Percentiles rank a stretch among this genome's conserved stretches.
Evolutionary conservation across 108 stramenopile species (phyloP).

Genomic region (Tribonema minus): DNA sequence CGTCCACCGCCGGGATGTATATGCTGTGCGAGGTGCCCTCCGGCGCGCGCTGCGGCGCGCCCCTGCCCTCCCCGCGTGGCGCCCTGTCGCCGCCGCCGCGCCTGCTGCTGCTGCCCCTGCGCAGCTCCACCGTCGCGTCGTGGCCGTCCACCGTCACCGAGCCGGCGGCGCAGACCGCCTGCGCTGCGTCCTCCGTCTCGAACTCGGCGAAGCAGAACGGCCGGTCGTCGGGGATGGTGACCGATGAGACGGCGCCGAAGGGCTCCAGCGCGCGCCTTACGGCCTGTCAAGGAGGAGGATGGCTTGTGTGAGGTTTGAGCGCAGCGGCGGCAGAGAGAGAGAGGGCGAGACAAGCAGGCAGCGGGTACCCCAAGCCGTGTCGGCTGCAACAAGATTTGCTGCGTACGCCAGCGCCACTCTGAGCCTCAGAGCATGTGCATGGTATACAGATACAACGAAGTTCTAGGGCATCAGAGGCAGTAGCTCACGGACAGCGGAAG

Average conservation of each 20-base stretch:
- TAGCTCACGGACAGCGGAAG: too few species aligned
- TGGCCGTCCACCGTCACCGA: not conserved
- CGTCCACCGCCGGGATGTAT: not conserved
- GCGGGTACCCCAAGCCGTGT: not conserved
- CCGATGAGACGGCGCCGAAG: not conserved
- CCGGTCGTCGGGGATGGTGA: not conserved
- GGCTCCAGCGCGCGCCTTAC: not conserved
- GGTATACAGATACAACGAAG: not conserved
- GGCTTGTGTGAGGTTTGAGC: too few species aligned
- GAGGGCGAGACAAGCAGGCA: not conserved
- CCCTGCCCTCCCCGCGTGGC: too few species aligned
- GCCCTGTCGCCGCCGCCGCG: too few species aligned
- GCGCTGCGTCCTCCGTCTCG: not conserved
- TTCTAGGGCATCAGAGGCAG: too few species aligned
- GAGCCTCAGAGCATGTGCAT: not conserved
- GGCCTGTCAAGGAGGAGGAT: too few species aligned
- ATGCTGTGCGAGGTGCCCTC: not conserved
- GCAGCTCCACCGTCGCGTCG: not conserved
- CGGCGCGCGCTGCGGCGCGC: not conserved
- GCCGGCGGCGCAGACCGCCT: not conserved
- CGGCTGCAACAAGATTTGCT: not conserved
- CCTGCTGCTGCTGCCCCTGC: too few species aligned
- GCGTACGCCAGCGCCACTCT: not conserved
- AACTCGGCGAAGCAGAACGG: not conserved
- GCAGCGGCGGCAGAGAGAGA: not conserved